phyloP scores from a whole-genome alignment of 176 grass and related monocot species.

The Oryza punctata region DNA sequence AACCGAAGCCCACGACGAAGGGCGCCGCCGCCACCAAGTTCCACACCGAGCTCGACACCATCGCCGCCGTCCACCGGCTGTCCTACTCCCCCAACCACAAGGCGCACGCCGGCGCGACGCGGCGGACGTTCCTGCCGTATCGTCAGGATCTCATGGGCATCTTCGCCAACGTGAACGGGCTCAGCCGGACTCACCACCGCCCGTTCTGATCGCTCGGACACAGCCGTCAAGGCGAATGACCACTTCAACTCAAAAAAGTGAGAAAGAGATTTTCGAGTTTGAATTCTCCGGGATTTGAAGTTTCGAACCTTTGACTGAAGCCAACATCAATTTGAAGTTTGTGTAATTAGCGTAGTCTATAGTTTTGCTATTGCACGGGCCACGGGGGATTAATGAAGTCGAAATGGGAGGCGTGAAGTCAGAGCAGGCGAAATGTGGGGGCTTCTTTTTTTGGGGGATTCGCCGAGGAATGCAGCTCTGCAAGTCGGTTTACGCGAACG shows the following conservation, averaged over 20 bases:
- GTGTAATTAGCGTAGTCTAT: background rate
- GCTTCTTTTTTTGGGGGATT: conserved; percentile 13
- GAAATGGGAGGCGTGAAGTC: conserved; percentile 6
- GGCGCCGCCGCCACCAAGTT: background rate
- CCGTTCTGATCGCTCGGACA: background rate
- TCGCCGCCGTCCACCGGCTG: conserved; percentile 43
- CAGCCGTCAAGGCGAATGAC: background rate
- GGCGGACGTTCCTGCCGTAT: conserved; percentile 83
- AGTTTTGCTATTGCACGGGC: background rate
- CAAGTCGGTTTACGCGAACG: background rate
- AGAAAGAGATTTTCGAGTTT: background rate
- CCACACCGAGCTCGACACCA: conserved; percentile 40
- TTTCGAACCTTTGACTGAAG: background rate
- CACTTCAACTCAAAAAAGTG: background rate
- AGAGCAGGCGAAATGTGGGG: conserved; percentile 10
- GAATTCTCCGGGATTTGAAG: background rate
- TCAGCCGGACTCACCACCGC: background rate
- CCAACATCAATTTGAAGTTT: background rate
- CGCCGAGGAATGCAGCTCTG: background rate
- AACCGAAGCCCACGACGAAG: conserved; percentile 16
- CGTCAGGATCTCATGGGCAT: conserved; percentile 40
- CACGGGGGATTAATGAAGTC: background rate
- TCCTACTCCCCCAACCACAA: conserved; percentile 46
- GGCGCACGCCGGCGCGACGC: conserved; percentile 12
- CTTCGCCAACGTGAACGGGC: background rate